These are phyloP conservation scores for Cyberlindnera amylophila DNA, from an alignment of 805 yeast genomes.

Conservation along the genomic window DNA sequence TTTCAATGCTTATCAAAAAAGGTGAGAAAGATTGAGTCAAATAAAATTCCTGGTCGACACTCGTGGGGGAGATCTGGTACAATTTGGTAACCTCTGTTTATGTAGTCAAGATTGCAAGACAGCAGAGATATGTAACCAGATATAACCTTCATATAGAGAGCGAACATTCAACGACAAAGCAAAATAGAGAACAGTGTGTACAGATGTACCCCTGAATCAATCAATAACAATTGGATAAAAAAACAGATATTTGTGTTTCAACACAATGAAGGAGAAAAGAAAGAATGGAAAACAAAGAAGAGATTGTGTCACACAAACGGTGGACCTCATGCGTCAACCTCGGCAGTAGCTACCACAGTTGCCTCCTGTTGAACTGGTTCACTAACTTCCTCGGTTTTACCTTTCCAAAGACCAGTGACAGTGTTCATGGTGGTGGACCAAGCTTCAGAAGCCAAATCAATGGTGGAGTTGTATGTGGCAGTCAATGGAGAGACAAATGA, in stretches of 20 bases:
- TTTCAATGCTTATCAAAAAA: no score
- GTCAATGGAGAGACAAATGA: constrained; percentile 27
- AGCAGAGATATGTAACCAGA: neutral
- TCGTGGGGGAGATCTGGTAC: neutral
- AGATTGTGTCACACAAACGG: neutral
- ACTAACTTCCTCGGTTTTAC: neutral
- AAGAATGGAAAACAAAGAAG: neutral
- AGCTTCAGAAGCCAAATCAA: constrained; percentile 32
- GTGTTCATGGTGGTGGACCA: constrained; percentile 12
- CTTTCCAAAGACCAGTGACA: neutral
- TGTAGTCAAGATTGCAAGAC: constrained; percentile 2
- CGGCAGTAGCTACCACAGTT: neutral
- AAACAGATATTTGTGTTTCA: no score
- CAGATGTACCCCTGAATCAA: neutral
- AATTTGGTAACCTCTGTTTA: neutral
- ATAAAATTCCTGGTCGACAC: no score
- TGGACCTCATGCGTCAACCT: no score
- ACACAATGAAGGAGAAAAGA: neutral
- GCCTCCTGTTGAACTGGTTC: neutral
- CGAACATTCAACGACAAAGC: no score
- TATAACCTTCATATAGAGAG: no score
- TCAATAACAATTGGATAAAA: no score
- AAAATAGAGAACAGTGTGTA: no score
- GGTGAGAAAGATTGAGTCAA: no score
- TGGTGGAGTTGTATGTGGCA: constrained; percentile 32